phyloP scores from a whole-genome alignment of 768 basidiomycete genomes.

The Collybia nuda region DNA sequence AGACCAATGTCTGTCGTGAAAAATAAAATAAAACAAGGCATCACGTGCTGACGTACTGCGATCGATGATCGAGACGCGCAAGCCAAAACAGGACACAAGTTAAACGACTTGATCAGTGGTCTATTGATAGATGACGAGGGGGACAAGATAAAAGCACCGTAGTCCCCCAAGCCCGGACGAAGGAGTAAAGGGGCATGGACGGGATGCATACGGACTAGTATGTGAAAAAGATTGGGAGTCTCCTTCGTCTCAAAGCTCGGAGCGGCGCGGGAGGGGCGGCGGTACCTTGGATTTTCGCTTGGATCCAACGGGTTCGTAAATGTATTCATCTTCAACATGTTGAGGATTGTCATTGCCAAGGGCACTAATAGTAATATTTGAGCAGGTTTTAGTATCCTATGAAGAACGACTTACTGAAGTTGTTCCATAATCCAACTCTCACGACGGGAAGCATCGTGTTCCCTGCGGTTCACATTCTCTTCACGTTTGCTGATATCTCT shows the following conservation, averaged over 20 bases:
- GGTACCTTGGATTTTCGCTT: slow-evolving; percentile 92
- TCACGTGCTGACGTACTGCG: slow-evolving; percentile 42
- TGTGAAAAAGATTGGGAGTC: slow-evolving; percentile 54
- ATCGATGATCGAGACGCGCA: slow-evolving; percentile 26
- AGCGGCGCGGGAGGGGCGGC: slow-evolving; percentile 80
- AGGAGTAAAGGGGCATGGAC: slow-evolving; percentile 60
- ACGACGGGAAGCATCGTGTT: slow-evolving; percentile 84
- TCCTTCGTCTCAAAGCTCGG: slow-evolving; percentile 96
- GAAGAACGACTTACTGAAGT: slow-evolving; percentile 60
- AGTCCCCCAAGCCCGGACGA: slow-evolving; percentile 92
- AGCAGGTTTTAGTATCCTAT: not conserved
- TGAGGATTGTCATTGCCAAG: slow-evolving; percentile 69
- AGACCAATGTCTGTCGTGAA: slow-evolving; percentile 38
- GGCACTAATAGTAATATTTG: slow-evolving; percentile 37
- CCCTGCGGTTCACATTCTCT: slow-evolving; percentile 80
- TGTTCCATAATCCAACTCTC: slow-evolving; percentile 94
- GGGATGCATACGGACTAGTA: slow-evolving; percentile 73
- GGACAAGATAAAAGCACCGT: slow-evolving; percentile 73
- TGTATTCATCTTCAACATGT: slow-evolving; percentile 75
- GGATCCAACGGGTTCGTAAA: slow-evolving; percentile 66
- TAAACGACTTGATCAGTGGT: slow-evolving; percentile 37
- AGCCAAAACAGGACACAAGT: slow-evolving; percentile 30
- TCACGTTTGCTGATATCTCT: slow-evolving; percentile 86
- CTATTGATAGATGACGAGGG: slow-evolving; percentile 57
- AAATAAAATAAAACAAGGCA: slow-evolving; percentile 25